A percentile compares a stretch with the other conserved stretches of the same genome.
These are phyloP conservation scores for Xanthoconium purpureum DNA, from an alignment of 768 basidiomycete genomes.

Conservation along the genomic window DNA sequence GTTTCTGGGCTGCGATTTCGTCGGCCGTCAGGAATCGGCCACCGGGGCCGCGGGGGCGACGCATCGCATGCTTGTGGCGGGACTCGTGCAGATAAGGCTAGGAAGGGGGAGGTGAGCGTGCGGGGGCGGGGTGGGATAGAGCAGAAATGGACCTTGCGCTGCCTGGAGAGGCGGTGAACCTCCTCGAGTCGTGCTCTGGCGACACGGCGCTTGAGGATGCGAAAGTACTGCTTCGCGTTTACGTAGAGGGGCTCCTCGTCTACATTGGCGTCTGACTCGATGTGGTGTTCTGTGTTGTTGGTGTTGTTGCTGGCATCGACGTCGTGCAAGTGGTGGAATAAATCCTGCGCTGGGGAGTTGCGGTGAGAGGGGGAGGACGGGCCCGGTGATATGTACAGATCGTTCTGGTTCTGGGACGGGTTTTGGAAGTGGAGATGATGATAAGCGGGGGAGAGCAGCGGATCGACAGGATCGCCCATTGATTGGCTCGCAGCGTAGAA, in stretches of 20 bases:
- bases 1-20: constrained; percentile 84
- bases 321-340: constrained; percentile 33
- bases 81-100: constrained; percentile 98
- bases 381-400: constrained; percentile 34
- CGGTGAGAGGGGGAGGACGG: constrained; percentile 30
- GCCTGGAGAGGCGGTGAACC: constrained; percentile 85
- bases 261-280: constrained; percentile 42
- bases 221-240: constrained; percentile 98
- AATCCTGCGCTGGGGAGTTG: constrained; percentile 28
- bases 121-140: neutral
- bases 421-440: constrained; percentile 40
- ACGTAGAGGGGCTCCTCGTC: constrained; percentile 99
- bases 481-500: constrained; percentile 42
- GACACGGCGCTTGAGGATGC: constrained; percentile 92
- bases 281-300: constrained; percentile 20
- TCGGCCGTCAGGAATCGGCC: constrained; percentile 97
- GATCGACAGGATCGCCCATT: constrained; percentile 57
- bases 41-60: constrained; percentile 93
- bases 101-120: constrained; percentile 5
- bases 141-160: constrained; percentile 70
- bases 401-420: constrained; percentile 20
- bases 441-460: constrained; percentile 58
- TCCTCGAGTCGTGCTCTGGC: constrained; percentile 92
- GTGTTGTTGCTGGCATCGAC: constrained; percentile 3
- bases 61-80: constrained; percentile 97